Conservation (phyloP, 371 early-diverging fungal genomes). For the Dichotomocladium elegans region DNA sequence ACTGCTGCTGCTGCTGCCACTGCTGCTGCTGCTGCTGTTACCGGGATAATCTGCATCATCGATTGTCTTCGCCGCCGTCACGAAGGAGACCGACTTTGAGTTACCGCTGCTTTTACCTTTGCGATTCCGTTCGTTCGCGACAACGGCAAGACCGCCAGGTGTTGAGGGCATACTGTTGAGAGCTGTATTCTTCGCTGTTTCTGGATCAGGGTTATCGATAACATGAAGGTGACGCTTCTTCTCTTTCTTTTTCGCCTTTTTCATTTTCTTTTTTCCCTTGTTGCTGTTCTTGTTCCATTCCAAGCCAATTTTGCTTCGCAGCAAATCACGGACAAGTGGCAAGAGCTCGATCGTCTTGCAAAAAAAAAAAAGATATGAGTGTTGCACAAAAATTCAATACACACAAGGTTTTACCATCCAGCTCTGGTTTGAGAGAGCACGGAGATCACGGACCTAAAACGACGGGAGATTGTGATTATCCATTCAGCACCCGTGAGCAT, state of each 20-base stretch:
- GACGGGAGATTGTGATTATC: not conserved
- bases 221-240: slow-evolving; percentile 15
- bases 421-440: slow-evolving; percentile 55
- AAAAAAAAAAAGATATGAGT: not conserved
- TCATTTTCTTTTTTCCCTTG: slow-evolving; percentile 21
- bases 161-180: too few relatives aligned
- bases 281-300: slow-evolving; percentile 10
- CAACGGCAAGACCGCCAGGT: too few relatives aligned
- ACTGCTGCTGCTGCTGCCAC: slow-evolving; percentile 25
- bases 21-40: too few relatives aligned
- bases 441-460: slow-evolving; percentile 50
- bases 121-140: too few relatives aligned
- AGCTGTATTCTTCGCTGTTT: slow-evolving; percentile 33
- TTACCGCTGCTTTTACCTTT: not conserved
- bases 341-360: slow-evolving; percentile 40
- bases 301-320: slow-evolving; percentile 26
- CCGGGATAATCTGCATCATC: too few relatives aligned
- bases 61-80: too few relatives aligned
- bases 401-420: slow-evolving; percentile 59
- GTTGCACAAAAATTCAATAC: not conserved
- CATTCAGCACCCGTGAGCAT: not conserved
- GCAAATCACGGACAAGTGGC: slow-evolving; percentile 49
- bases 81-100: too few relatives aligned
- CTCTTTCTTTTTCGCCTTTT: slow-evolving; percentile 18
- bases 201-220: slow-evolving; percentile 26